Conservation (phyloP, 2,329 filamentous ascomycete genomes). For the Beauveria bassiana region DNA sequence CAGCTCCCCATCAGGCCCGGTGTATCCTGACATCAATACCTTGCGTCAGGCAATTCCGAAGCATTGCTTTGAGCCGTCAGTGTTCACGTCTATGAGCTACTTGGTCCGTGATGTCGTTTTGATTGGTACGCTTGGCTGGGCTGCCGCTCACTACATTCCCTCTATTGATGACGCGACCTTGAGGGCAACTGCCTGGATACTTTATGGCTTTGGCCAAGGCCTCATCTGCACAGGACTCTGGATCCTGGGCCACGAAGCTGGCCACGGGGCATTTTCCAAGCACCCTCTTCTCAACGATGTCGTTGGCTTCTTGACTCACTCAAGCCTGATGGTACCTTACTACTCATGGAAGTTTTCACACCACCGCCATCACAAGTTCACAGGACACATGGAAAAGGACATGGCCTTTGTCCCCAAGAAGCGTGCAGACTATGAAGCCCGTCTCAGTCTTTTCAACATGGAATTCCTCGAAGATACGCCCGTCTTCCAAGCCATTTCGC, state of each 20-base stretch:
- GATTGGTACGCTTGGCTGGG: conserved; percentile 24
- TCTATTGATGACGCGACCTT: conserved; percentile 35
- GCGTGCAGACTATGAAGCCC: conserved; percentile 26
- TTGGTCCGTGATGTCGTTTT: conserved; percentile 48
- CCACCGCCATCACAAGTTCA: conserved; percentile 60
- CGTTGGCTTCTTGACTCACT: conserved; percentile 59
- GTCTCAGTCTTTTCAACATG: conserved; percentile 25
- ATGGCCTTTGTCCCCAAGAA: conserved; percentile 55
- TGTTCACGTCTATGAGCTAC: conserved; percentile 44
- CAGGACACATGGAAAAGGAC: conserved; percentile 60
- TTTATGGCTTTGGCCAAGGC: conserved; percentile 58
- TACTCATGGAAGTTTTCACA: conserved; percentile 69
- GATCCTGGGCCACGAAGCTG: conserved; percentile 65
- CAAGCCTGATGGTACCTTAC: conserved; percentile 58
- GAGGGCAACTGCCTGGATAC: conserved; percentile 43
- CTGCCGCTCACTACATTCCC: conserved; percentile 37
- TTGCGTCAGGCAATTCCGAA: conserved; percentile 48
- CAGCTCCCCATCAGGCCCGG: not conserved
- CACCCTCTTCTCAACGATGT: conserved; percentile 50
- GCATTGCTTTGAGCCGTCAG: conserved; percentile 53
- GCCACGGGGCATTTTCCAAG: conserved; percentile 60
- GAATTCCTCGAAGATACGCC: conserved; percentile 59
- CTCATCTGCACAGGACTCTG: conserved; percentile 61
- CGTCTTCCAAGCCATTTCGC: conserved; percentile 42
- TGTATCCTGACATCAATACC: conserved; percentile 40